Base-by-base conservation (phyloP, 73 alveolate species). In the Symbiodinium natans region DNA sequence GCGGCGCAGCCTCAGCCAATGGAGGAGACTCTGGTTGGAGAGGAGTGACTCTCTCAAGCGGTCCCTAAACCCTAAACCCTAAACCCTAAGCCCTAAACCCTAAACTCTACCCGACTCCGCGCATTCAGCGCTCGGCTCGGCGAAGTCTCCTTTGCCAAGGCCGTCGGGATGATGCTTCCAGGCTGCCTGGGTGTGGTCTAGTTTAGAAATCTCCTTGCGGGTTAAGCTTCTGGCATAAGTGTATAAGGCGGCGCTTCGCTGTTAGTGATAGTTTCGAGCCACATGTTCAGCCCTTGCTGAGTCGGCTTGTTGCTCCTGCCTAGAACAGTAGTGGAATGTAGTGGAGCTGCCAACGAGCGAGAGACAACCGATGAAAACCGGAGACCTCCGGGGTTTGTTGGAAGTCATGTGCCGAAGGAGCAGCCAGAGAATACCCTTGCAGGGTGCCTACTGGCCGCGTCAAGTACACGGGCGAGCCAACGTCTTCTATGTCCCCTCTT, bases 101-200 rank as follows among this genome's bases (percentile, higher is more conserved):
- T 19, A 13, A 25, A 13, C 77, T 19, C 77, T n/a, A 8, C 29
- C 3, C 15, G 77, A 6, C 33, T 3, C 77, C 29, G 15, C 6
- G 77, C 27, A 19, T 59, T 19, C 36, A 29, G 83, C 25, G 15
- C 59, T 56, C 5, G 73, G 83, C 97, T 90, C 97, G 40, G 88
- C 77, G 52, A 90, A 90, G 80, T 90, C 80, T 77, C 56, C 97
- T 11, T 56, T 29, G 52, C 36, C 80, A 10, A 6, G 48, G 27
- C 27, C n/a, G 75, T 90, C 97, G 1, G 97, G 97, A 54, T 90
- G 97, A 42, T 90, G 97, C 77, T 63, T 84, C 97, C 97, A 90
- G 77, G 97, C 97, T 27, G 97, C 97, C 97, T 90, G 41, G 42
- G 33, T 9, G 15, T n/a, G 19, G 82, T 8, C 9, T 10, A 17